Base-by-base conservation (phyloP, 805 yeast genomes). In the Hanseniaspora meyeri region DNA sequence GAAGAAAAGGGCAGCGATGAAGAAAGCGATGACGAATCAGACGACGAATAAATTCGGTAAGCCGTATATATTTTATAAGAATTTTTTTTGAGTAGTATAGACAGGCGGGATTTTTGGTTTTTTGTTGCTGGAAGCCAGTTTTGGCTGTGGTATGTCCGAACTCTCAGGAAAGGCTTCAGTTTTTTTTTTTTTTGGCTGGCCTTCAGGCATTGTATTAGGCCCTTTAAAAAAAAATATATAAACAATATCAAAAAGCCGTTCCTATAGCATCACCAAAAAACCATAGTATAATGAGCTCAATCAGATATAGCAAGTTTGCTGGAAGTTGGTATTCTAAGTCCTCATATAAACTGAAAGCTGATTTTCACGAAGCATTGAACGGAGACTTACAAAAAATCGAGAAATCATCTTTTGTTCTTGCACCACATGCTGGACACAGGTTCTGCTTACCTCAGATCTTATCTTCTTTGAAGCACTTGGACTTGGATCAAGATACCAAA, bases 1-100 rank as follows among this genome's bases (percentile, higher is more conserved):
- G 96, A 87, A 70, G 90, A 86, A 67, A 81, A 83, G 68, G 83
- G 83, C 65, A 89, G 86, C 58, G 84, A 88, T 50, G 90, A 85
- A 58, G 95, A 86, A 62, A 93, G 83, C 59, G 83, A 79, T 37
- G 78, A 76, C 56, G 79, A 75, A 45, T 68, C 74, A 47, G 82
- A 76, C 49, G 75, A 68, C 49, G 74, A 71, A 54, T 71, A 66
- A 60, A 59, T 40, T 16, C 4, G 38, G 3, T 36, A 14, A 32
- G 14, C 43, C 17, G 24, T 51, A 42, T 46, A 32, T 46, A 19
- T 36, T 36, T 36, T 36, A 36, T 14, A 36, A 36, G 14, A 14
- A 36, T 10, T 7, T 34, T 10, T 10, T 10, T 10, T 36, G 38
- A 14, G 6, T 14, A 36, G 38, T 34, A 34, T 34, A 34, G 37